Conservation (phyloP, 495 filamentous ascomycete species). For the Astrothelium macrocarpum region DNA sequence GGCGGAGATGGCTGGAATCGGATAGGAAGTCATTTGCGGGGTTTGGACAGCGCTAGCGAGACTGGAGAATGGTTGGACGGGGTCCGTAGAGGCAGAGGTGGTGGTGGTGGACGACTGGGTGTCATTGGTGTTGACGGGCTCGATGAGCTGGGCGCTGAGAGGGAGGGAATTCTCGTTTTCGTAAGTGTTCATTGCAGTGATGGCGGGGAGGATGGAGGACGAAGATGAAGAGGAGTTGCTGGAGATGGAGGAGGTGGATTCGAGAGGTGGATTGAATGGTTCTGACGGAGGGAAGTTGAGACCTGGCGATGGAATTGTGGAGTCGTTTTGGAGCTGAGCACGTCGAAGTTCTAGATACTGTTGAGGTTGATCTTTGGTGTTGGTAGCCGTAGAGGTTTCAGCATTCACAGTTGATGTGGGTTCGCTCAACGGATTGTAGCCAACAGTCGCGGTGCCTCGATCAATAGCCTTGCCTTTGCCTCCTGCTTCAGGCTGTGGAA, state of each 20-base stretch:
- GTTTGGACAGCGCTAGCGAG: neutral
- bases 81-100: neutral
- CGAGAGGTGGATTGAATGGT: slow-evolving; percentile 59
- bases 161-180: slow-evolving; percentile 21
- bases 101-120: neutral
- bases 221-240: slow-evolving; percentile 66
- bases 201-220: slow-evolving; percentile 62
- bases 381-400: slow-evolving; percentile 12
- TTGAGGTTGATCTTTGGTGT: slow-evolving; percentile 25
- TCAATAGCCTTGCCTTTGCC: slow-evolving; percentile 82
- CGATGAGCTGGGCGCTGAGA: slow-evolving; percentile 20
- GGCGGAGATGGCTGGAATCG: too few species aligned
- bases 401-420: slow-evolving; percentile 27
- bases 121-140: slow-evolving; percentile 22
- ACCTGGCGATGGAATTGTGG: slow-evolving; percentile 23
- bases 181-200: slow-evolving; percentile 36
- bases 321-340: slow-evolving; percentile 27
- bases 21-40: slow-evolving; percentile 10
- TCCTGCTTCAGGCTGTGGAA: slow-evolving; percentile 20
- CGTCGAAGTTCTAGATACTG: slow-evolving; percentile 27
- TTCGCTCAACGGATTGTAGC: slow-evolving; percentile 28
- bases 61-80: slow-evolving; percentile 6
- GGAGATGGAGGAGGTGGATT: neutral
- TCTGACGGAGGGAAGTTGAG: slow-evolving; percentile 31
- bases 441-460: slow-evolving; percentile 33